Conservation (phyloP, 345 rosid species). For the Nasturtium officinale region DNA sequence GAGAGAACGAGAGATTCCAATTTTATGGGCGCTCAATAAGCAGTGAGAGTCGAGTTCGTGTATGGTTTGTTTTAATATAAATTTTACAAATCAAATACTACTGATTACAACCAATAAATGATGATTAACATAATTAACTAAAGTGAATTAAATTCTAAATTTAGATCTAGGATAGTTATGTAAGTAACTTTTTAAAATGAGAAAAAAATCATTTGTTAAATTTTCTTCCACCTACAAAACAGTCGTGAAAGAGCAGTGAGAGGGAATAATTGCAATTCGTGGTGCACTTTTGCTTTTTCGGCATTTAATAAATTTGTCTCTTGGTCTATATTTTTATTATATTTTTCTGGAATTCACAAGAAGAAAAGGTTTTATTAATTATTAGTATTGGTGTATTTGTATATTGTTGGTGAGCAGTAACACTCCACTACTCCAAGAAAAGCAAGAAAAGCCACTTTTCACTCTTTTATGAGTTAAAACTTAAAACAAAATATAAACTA, state of each 20-base stretch:
- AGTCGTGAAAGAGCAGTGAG: slow-evolving; percentile 31
- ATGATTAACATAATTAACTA: slow-evolving; percentile 11
- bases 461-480: not conserved
- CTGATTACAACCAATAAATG: too few species aligned
- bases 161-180: slow-evolving; percentile 39
- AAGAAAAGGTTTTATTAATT: not conserved
- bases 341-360: slow-evolving; percentile 17
- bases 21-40: slow-evolving; percentile 29
- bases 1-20: slow-evolving; percentile 25
- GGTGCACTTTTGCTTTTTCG: slow-evolving; percentile 41
- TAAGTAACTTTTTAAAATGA: slow-evolving; percentile 25
- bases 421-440: slow-evolving; percentile 10
- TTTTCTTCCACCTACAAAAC: slow-evolving; percentile 28
- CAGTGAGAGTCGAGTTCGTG: slow-evolving; percentile 36
- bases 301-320: slow-evolving; percentile 41
- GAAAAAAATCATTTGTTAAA: slow-evolving; percentile 25
- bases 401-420: slow-evolving; percentile 29
- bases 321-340: slow-evolving; percentile 23
- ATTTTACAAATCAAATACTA: not conserved
- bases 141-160: slow-evolving; percentile 17
- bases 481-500: not conserved
- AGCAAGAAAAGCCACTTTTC: not conserved
- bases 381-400: not conserved
- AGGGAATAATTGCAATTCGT: slow-evolving; percentile 42
- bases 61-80: not conserved